These are phyloP conservation scores for Podospora didyma DNA, from an alignment of 495 filamentous ascomycete species.

Conservation along the genomic window DNA sequence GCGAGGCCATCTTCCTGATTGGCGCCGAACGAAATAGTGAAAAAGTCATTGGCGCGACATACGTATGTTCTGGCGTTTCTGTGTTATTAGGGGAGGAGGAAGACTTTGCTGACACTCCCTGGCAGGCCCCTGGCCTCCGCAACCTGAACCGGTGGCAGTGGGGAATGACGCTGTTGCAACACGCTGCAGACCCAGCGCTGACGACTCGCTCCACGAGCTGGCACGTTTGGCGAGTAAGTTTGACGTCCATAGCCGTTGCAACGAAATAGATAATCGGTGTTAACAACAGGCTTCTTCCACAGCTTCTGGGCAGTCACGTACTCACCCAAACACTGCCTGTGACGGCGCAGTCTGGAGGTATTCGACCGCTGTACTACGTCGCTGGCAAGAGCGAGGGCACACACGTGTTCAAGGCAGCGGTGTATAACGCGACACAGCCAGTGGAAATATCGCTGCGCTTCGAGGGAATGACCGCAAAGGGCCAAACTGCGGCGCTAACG, in stretches of 20 bases:
- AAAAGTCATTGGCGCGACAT: conserved; percentile 38
- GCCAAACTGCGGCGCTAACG: conserved; percentile 50
- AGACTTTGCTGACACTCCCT: not conserved
- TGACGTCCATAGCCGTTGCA: no score
- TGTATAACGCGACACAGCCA: conserved; percentile 57
- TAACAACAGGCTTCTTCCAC: not conserved
- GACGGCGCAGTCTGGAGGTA: conserved; percentile 35
- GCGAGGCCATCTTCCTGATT: conserved; percentile 64
- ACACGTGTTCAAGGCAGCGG: conserved; percentile 57
- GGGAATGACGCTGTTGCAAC: conserved; percentile 44
- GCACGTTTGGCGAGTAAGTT: conserved; percentile 41
- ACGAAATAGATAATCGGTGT: conserved; percentile 26
- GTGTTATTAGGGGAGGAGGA: no score
- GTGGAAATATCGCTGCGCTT: conserved; percentile 52
- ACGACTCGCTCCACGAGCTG: conserved; percentile 44
- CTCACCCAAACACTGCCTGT: conserved; percentile 54
- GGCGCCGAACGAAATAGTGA: conserved; percentile 65
- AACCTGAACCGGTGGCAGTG: conserved; percentile 43
- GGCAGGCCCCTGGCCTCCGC: conserved; percentile 33
- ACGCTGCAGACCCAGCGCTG: conserved; percentile 49
- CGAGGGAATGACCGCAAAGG: conserved; percentile 41
- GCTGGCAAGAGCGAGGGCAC: conserved; percentile 37
- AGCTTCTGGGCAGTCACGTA: conserved; percentile 49
- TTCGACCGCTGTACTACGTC: conserved; percentile 59
- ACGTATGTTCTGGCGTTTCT: no score